A percentile compares a stretch with the other conserved stretches of the same genome.
Conservation (phyloP, 2,329 filamentous ascomycete genomes). For the Xylariaceae sp. region DNA sequence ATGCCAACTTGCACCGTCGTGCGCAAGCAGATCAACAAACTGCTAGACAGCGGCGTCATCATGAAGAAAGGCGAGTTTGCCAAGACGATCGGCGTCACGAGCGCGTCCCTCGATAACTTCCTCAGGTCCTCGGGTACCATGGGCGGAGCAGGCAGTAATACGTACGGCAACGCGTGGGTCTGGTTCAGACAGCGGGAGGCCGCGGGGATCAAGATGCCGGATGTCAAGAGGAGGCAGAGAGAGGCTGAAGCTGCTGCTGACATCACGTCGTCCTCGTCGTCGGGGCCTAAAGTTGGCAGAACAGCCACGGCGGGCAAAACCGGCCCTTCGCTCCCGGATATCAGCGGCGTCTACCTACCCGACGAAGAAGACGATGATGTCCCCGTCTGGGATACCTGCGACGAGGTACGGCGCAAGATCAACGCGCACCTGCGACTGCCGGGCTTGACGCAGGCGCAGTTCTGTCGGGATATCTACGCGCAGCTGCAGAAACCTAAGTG, state of each 20-base stretch:
- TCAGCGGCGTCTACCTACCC: constrained; percentile 38
- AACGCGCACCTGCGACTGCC: constrained; percentile 43
- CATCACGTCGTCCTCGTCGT: background rate
- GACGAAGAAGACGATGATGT: constrained; percentile 43
- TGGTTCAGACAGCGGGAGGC: constrained; percentile 25
- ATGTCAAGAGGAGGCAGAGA: constrained; percentile 24
- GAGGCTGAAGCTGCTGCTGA: constrained; percentile 13
- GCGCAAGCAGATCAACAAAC: constrained; percentile 21
- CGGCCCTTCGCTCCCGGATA: constrained; percentile 26
- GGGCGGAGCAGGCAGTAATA: constrained; percentile 11
- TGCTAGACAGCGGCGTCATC: constrained; percentile 21
- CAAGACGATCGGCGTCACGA: constrained; percentile 14
- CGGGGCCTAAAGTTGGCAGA: background rate
- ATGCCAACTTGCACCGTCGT: constrained; percentile 15
- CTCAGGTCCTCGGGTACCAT: constrained; percentile 14
- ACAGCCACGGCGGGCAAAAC: constrained; percentile 2
- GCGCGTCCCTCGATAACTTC: constrained; percentile 14
- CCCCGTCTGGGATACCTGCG: constrained; percentile 52
- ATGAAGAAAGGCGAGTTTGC: constrained; percentile 25
- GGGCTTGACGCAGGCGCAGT: constrained; percentile 46
- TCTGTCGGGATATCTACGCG: constrained; percentile 41
- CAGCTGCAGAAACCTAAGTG: constrained; percentile 32
- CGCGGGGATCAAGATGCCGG: constrained; percentile 23
- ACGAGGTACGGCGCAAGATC: constrained; percentile 55
- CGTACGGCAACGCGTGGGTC: constrained; percentile 16